Evolutionary conservation across 805 yeast genomes (phyloP).

Genomic region (Yarrowia sp.): DNA sequence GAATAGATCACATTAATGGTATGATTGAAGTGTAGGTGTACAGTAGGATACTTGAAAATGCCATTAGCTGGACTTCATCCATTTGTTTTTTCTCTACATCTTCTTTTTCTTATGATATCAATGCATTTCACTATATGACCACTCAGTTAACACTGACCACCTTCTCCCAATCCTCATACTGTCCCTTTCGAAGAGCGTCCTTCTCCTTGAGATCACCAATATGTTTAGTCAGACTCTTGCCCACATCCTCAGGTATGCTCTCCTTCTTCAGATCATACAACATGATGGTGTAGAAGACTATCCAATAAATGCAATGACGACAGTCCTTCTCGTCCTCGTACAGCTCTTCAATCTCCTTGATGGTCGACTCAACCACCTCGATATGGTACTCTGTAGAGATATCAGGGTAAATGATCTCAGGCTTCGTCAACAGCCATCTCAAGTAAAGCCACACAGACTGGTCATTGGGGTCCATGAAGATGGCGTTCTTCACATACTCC

Average conservation of each 20-base stretch:
- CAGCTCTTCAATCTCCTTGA: conserved; percentile 62
- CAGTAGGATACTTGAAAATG: background rate
- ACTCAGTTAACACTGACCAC: conserved; percentile 1
- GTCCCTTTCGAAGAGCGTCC: conserved; percentile 46
- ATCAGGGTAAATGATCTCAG: conserved; percentile 49
- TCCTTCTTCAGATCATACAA: conserved; percentile 40
- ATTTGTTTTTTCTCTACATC: too few species aligned
- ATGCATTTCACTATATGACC: background rate
- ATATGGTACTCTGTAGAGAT: conserved; percentile 49
- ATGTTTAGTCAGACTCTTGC: conserved; percentile 49
- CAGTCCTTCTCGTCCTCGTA: conserved; percentile 78
- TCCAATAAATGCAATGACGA: conserved; percentile 72
- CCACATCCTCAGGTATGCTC: conserved; percentile 41
- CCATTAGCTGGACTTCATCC: too few species aligned
- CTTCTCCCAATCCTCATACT: conserved; percentile 43
- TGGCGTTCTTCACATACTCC: conserved; percentile 75
- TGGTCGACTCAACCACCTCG: conserved; percentile 56
- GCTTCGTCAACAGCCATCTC: conserved; percentile 67
- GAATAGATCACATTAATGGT: background rate
- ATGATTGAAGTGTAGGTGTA: too few species aligned
- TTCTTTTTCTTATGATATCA: too few species aligned
- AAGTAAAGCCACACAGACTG: conserved; percentile 92
- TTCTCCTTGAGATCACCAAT: conserved; percentile 48
- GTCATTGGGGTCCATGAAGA: conserved; percentile 92
- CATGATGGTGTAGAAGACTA: conserved; percentile 54